These are phyloP conservation scores for Colletotrichum sp. DNA, from an alignment of 2,329 filamentous ascomycete species.

Conservation along the genomic window DNA sequence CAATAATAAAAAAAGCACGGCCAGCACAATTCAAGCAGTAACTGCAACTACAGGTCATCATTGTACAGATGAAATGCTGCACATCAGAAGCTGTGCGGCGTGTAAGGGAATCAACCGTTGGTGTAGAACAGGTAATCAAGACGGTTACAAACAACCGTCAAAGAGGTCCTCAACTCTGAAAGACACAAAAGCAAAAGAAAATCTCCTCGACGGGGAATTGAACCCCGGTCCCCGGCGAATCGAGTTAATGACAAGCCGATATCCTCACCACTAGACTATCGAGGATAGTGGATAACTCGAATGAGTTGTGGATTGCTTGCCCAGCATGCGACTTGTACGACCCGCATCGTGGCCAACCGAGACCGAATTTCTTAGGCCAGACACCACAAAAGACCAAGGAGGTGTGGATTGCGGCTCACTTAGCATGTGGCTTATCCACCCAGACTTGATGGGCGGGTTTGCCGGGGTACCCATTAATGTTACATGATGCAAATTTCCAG, in stretches of 20 bases:
- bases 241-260: neutral
- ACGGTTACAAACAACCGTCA: neutral
- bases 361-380: neutral
- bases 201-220: neutral
- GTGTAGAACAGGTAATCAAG: neutral
- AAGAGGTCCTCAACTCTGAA: neutral
- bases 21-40: neutral
- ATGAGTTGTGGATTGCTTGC: neutral
- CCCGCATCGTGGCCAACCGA: neutral
- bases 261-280: neutral
- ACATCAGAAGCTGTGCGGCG: neutral
- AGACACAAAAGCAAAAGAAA: neutral
- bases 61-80: neutral
- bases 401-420: neutral
- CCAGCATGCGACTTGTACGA: neutral
- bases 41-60: neutral
- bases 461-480: neutral
- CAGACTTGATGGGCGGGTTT: neutral
- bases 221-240: neutral
- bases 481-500: neutral
- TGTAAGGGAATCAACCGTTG: rapidly evolving
- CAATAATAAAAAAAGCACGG: neutral
- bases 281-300: neutral
- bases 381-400: neutral
- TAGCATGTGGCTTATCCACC: neutral